Evolutionary conservation across 1,284 basidiomycete species (phyloP), one percentile per base, ranked within the genome.

Genomic region (Ganoderma boninense): DNA sequence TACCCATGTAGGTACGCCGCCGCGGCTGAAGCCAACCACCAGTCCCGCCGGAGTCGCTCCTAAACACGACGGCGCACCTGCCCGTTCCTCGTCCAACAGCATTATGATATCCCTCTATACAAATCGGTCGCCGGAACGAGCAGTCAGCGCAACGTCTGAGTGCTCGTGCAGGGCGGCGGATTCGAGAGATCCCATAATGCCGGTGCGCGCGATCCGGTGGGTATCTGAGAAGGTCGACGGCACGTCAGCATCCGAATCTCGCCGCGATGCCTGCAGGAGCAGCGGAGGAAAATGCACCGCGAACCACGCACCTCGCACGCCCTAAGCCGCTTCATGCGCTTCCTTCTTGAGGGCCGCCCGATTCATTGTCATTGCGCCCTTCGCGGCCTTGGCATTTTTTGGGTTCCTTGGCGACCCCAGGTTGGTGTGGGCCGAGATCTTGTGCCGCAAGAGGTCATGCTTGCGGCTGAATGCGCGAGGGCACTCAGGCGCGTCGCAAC

Each of bases 371-470:
- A 38, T 38, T n/a, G 7, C 46, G 42, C 44, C 61, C 52, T 63
- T 42, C 3, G 7, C 23, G 23, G 23, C 40, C 61, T 63, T 49
- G 23, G 29, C 23, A 59, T 57, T 20, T 16, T 14, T 11, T 57
- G 70, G 62, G 60, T 44, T 64, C 16, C 72, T 68, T 29, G 72
- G 72, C 6, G 72, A 73, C 18, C 69, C 72, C 13, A 62, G 54
- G 42, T 46, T 16, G 4, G 72, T 71, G 63, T 73, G 72, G 44
- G 63, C 71, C 5, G 63, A 66, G 6, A 67, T 65, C 26, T 44
- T 29, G 49, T 73, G 72, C 0, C 72, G 67, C 4, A 2, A 29
- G 44, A 71, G 66, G 68, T 73, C 72, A 56, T 73, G 72, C 60
- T 63, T 67, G n/a, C 72, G 65, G 26, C 67, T 67, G 68, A 73